Percentiles rank a stretch among this genome's conserved stretches.
phyloP scores from a whole-genome alignment of 1,284 basidiomycete species.

The Exsudoporus floridanus region DNA sequence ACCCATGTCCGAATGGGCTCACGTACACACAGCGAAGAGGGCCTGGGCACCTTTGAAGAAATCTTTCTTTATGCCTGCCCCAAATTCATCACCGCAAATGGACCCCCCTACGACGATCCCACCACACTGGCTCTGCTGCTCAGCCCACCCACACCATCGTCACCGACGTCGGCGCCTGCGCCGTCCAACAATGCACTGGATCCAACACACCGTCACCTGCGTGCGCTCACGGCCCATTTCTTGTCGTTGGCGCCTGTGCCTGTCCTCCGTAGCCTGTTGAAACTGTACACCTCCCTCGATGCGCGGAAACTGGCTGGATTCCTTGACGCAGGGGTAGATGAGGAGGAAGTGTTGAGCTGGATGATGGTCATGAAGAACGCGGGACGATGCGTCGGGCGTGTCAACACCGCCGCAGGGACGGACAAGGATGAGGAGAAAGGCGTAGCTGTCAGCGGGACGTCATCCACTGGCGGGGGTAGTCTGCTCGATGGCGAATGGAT shows the following conservation, averaged over 20 bases:
- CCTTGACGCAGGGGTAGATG: slow-evolving; percentile 70
- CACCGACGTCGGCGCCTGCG: slow-evolving; percentile 25
- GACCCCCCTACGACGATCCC: slow-evolving; percentile 89
- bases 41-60: slow-evolving; percentile 86
- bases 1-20: background rate
- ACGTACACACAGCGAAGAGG: slow-evolving; percentile 55
- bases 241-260: slow-evolving; percentile 79
- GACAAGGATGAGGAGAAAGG: slow-evolving; percentile 31
- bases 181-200: slow-evolving; percentile 47
- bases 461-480: slow-evolving; percentile 40
- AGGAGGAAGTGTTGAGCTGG: slow-evolving; percentile 94
- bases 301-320: slow-evolving; percentile 91
- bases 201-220: slow-evolving; percentile 81
- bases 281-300: slow-evolving; percentile 93
- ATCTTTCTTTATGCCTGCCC: slow-evolving; percentile 94
- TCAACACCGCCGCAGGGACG: slow-evolving; percentile 17
- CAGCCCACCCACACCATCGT: slow-evolving; percentile 39
- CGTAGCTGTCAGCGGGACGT: slow-evolving; percentile 9
- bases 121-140: slow-evolving; percentile 59
- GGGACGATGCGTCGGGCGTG: slow-evolving; percentile 70
- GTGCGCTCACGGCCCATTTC: slow-evolving; percentile 60
- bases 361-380: slow-evolving; percentile 96
- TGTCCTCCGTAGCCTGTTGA: slow-evolving; percentile 88
- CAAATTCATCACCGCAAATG: slow-evolving; percentile 94
- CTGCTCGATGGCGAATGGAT: slow-evolving; percentile 86